Evolutionary conservation across 2,329 filamentous ascomycete species (phyloP).

Genomic region (Lasiodiplodia citricola): DNA sequence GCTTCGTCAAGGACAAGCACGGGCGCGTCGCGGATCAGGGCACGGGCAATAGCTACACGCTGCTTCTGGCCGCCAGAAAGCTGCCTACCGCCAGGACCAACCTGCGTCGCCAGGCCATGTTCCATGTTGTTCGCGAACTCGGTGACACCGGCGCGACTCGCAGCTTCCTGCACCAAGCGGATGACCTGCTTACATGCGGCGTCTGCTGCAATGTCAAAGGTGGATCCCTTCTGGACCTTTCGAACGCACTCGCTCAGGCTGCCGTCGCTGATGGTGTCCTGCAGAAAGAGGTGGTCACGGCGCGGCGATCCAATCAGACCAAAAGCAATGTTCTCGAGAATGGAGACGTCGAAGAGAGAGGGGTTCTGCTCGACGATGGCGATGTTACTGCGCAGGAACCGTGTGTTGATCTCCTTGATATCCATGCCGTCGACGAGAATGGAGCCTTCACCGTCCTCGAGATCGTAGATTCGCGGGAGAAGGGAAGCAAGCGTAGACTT

Average conservation of each 20-base stretch:
- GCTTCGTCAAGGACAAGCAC: constrained; percentile 61
- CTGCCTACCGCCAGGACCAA: constrained; percentile 81
- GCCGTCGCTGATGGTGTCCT: neutral
- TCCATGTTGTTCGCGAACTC: constrained; percentile 18
- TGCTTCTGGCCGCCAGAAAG: constrained; percentile 94
- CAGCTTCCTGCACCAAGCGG: constrained; percentile 4
- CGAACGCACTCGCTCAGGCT: constrained; percentile 28
- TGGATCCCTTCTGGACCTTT: constrained; percentile 50
- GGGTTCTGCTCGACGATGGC: constrained; percentile 59
- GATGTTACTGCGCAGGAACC: constrained; percentile 43
- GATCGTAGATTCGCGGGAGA: constrained; percentile 48
- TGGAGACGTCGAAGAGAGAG: constrained; percentile 56
- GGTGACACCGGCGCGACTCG: neutral
- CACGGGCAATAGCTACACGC: constrained; percentile 89
- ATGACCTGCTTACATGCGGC: constrained; percentile 1
- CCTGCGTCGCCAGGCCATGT: constrained; percentile 75
- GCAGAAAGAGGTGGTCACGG: constrained; percentile 1
- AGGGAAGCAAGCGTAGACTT: constrained; percentile 84
- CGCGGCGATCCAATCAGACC: constrained; percentile 41
- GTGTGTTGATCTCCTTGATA: constrained; percentile 45
- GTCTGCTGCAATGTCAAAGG: neutral
- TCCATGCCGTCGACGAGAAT: constrained; percentile 46
- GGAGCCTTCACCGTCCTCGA: constrained; percentile 33
- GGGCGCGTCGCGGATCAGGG: constrained; percentile 87
- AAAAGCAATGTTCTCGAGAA: constrained; percentile 60